These are phyloP conservation scores for Trypanosoma vivax DNA, from an alignment of 208 protist species.

Conservation along the genomic window DNA sequence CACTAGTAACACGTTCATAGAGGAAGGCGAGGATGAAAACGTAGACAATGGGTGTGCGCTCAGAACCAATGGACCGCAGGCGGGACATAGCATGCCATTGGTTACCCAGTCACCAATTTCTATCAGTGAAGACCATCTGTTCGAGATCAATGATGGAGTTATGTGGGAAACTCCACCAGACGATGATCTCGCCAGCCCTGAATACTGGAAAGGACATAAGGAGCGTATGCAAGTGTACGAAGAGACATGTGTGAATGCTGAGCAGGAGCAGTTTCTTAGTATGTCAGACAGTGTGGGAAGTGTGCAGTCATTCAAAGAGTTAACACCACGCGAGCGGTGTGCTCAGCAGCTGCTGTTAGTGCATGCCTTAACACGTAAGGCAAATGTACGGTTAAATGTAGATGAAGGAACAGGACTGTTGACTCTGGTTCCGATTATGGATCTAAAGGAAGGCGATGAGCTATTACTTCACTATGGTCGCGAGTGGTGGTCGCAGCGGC, in stretches of 20 bases:
- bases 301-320: neutral
- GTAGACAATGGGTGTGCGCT: neutral
- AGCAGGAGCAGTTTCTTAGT: slow-evolving; percentile 27
- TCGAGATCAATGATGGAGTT: slow-evolving; percentile 81
- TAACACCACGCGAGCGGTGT: slow-evolving; percentile 24
- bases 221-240: slow-evolving; percentile 72
- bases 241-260: slow-evolving; percentile 21
- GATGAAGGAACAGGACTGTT: slow-evolving; percentile 44
- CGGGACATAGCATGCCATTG: too few relatives aligned
- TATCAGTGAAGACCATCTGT: slow-evolving; percentile 71
- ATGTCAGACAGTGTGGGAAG: slow-evolving; percentile 1
- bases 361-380: slow-evolving; percentile 48
- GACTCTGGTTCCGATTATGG: slow-evolving; percentile 50
- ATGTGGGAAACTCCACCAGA: slow-evolving; percentile 52
- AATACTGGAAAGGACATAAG: slow-evolving; percentile 56
- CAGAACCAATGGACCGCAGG: neutral
- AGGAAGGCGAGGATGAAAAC: neutral
- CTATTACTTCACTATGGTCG: slow-evolving; percentile 79
- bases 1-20: too few relatives aligned
- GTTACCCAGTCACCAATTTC: slow-evolving; percentile 12
- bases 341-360: slow-evolving; percentile 27
- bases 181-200: slow-evolving; percentile 50
- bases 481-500: slow-evolving; percentile 79
- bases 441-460: slow-evolving; percentile 66
- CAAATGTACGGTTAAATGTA: slow-evolving; percentile 54